A percentile compares a stretch with the other conserved stretches of the same genome.
phyloP scores from a whole-genome alignment of 1,284 basidiomycete species.

The Rhodofomes roseus region DNA sequence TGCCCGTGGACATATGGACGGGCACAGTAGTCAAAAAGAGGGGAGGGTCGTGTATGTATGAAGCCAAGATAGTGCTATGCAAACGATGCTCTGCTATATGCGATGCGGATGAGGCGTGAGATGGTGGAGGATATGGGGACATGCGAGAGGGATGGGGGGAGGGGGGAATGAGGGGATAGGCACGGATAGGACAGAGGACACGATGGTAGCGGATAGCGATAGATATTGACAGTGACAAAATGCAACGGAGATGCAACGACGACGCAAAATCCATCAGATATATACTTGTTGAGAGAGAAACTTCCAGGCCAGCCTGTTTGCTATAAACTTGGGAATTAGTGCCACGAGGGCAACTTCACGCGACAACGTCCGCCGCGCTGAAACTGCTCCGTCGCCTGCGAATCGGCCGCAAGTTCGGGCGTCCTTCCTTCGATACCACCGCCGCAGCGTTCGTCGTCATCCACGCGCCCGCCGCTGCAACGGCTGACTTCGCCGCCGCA shows the following conservation, averaged over 20 bases:
- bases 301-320: not conserved
- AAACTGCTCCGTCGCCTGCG: constrained; percentile 78
- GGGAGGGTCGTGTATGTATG: not conserved
- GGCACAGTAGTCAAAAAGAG: not conserved
- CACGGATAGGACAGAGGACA: not conserved
- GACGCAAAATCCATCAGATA: constrained; percentile 1
- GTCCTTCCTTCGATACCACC: constrained; percentile 65
- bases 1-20: not conserved
- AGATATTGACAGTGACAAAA: constrained; percentile 17
- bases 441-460: constrained; percentile 67
- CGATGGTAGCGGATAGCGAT: constrained; percentile 9
- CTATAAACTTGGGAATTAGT: not conserved
- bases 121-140: constrained; percentile 5
- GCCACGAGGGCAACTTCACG: constrained; percentile 33
- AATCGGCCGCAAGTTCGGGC: constrained; percentile 66
- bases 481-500: constrained; percentile 22
- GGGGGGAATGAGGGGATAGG: not conserved
- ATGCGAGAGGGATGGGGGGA: too few species aligned
- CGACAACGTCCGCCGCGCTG: constrained; percentile 76
- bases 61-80: not conserved
- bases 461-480: constrained; percentile 56
- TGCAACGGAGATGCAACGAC: constrained; percentile 4
- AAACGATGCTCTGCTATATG: not conserved
- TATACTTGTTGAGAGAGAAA: constrained; percentile 1
- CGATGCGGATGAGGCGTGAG: not conserved